Evolutionary conservation across 176 grass and related monocot genomes (phyloP).

Genomic region (Oryza australiensis): DNA sequence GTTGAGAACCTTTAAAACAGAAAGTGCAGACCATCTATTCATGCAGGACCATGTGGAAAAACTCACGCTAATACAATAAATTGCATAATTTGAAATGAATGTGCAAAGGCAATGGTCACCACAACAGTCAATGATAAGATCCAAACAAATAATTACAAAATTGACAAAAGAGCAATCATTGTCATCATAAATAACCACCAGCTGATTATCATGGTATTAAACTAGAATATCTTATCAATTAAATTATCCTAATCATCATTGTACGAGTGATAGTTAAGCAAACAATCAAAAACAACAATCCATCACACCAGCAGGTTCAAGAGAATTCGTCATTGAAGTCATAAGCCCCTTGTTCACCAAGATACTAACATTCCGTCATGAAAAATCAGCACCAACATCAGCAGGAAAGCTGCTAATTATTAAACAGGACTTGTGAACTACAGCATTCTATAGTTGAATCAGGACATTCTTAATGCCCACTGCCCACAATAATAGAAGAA

Average conservation of each 20-base stretch:
- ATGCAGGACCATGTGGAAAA: background rate
- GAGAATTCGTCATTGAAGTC: background rate
- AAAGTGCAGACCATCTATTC: background rate
- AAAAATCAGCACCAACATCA: background rate
- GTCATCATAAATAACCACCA: background rate
- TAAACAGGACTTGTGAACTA: background rate
- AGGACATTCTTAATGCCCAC: background rate
- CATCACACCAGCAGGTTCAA: background rate
- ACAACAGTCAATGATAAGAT: background rate
- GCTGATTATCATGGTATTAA: background rate
- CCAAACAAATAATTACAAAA: background rate
- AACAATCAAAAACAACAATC: background rate
- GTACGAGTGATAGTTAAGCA: background rate
- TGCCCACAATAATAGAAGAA: background rate
- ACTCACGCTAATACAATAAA: background rate
- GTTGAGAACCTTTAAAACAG: background rate
- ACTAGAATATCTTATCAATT: background rate
- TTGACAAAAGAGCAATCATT: background rate
- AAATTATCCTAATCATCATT: slow-evolving; percentile 14
- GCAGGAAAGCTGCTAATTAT: background rate
- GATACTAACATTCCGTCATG: background rate
- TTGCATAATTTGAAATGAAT: background rate
- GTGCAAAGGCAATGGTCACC: background rate
- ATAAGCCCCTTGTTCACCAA: background rate
- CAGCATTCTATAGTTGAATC: background rate